Evolutionary conservation across 768 basidiomycete species (phyloP).

Genomic region (Rhizopogon rudus): DNA sequence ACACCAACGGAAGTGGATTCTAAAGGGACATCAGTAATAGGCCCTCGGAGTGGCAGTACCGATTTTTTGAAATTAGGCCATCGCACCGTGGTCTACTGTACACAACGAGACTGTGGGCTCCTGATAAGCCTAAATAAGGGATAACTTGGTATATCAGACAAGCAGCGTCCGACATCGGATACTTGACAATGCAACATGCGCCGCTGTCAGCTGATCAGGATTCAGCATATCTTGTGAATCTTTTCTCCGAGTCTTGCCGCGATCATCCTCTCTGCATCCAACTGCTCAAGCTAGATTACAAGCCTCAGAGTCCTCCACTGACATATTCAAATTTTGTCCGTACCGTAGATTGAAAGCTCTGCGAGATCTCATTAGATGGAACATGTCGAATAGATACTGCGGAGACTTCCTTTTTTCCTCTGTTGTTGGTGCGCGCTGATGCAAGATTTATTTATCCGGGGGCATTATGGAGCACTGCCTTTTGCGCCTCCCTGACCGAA

Average conservation of each 20-base stretch:
- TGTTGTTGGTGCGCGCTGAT: too few relatives aligned
- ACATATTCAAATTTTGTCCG: background rate
- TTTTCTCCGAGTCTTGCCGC: background rate
- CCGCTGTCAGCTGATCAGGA: background rate
- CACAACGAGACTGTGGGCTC: background rate
- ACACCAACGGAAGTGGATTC: background rate
- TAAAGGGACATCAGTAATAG: background rate
- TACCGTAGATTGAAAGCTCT: background rate
- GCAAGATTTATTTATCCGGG: background rate
- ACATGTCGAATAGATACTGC: too few relatives aligned
- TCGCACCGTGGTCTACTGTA: background rate
- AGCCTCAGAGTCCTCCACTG: background rate
- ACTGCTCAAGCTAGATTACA: background rate
- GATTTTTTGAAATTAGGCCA: background rate
- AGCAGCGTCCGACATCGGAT: background rate
- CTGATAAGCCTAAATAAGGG: background rate
- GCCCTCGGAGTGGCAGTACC: background rate
- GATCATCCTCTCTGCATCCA: too few relatives aligned
- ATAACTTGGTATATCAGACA: background rate
- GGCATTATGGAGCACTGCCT: constrained; percentile 20
- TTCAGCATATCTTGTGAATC: too few relatives aligned
- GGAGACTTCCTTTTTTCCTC: too few relatives aligned
- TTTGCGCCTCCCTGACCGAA: constrained; percentile 2
- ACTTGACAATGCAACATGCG: background rate
- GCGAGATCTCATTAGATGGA: background rate